Base-by-base conservation (phyloP, 306 rosid genomes). In the Ceratonia siliqua region DNA sequence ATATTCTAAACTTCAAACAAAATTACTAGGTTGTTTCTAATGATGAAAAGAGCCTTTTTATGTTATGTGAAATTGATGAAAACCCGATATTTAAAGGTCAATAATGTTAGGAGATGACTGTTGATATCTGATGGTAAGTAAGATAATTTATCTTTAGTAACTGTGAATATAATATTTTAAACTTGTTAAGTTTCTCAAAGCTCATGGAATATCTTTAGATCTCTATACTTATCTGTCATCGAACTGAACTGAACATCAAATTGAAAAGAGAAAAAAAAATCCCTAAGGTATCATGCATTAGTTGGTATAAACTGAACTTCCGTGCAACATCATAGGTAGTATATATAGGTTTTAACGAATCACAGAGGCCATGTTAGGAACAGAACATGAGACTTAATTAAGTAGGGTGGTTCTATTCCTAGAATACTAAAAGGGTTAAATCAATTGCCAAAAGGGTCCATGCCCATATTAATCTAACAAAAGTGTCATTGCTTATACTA, bases 261-360 rank as follows among this genome's bases (percentile, higher is more conserved):
- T 25, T 43, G 38, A 15, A 65, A 67, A 50, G 36, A 43, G 72
- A n/a, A n/a, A n/a, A n/a, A 67, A 67, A 43, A 9, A 43, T 65
- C 30, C 15, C 24, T 7, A 5, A 42, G 25, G 57, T 22, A 67
- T 24, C 4, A 15, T n/a, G 9, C 25, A 66, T 13, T 39, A 66
- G 6, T 45, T 43, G 56, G 18, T 45, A 8, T n/a, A 66, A 45
- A 27, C 10, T 25, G 56, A 43, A 25, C 28, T 67, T 67, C n/a
- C 46, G 28, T 45, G 42, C 14, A 33, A 33, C n/a, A 1, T 67
- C 15, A 38, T 62, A 38, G 33, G 50, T n/a, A n/a, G n/a, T n/a
- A n/a, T n/a, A n/a, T n/a, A n/a, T n/a, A n/a, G n/a, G n/a, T n/a
- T n/a, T n/a, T n/a, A n/a, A n/a, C n/a, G n/a, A n/a, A n/a, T n/a